Base-by-base conservation (phyloP, 768 basidiomycete species). In the Lactarius sp. region DNA sequence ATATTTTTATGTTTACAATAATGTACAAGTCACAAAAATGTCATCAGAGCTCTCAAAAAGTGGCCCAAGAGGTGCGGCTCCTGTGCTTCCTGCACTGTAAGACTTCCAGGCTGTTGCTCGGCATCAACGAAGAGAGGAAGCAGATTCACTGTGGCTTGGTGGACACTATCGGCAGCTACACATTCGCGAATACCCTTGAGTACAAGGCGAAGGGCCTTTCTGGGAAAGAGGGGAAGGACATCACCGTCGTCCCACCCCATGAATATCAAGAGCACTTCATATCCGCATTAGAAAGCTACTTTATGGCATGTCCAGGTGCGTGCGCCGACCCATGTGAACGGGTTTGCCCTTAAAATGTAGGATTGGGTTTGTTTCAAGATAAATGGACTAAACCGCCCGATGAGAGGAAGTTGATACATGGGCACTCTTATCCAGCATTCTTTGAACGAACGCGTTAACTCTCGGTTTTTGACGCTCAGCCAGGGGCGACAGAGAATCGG, bases 151-250 rank as follows among this genome's bases (percentile, higher is more conserved):
- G 88, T 66, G 90, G 91, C 0, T 79, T 94, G 1, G 90, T 94
- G 9, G 91, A 94, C 71, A 91, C 90, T 0, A 91, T 94, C 31
- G 91, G 90, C 34, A 90, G 88, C 69, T 94, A 88, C 73, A 90
- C 88, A 0, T 87, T 92, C 66, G 90, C 89, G 2, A 94, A 92
- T 73, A 92, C 89, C 0, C 76, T 94, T 7, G 91, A 94, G 73
- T 90, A 90, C 69, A 88, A 90, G 71, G 89, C 89, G 9, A 94
- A 94, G 73, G 85, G 83, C 5, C 77, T 92, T 18, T 68, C 65
- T 18, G 46, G 56, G 13, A 84, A 84, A 52, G 76, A 84, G 4
- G 83, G 82, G 2, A 86, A 90, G 66, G 86, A 91, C 39, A 84
- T 90, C 9, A 93, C 90, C 0, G 87, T 92, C 13, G 79, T 93